Percentiles rank a stretch among this genome's conserved stretches.
phyloP scores from a whole-genome alignment of 1,139 yeast genomes.

The Nakaseomyces glabratus region DNA sequence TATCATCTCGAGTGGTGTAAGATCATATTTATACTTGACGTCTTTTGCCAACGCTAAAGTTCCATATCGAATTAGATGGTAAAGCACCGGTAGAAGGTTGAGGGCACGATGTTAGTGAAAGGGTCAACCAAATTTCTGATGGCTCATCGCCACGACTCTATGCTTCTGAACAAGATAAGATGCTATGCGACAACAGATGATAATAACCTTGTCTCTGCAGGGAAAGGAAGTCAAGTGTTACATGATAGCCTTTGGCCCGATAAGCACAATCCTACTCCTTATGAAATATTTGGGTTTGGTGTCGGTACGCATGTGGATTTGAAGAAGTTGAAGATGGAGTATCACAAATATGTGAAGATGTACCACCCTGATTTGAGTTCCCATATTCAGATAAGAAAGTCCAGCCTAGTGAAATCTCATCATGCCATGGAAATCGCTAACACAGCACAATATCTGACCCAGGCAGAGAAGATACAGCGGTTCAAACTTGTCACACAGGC shows the following conservation, averaged over 20 bases:
- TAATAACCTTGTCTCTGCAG: not conserved
- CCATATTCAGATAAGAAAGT: conserved; percentile 28
- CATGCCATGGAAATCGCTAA: conserved; percentile 4
- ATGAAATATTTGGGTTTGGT: conserved; percentile 54
- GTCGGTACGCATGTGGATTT: conserved; percentile 32
- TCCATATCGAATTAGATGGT: no score
- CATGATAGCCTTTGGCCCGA: conserved; percentile 45
- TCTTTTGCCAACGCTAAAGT: no score
- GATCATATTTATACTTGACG: no score
- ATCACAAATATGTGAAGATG: conserved; percentile 58
- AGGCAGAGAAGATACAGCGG: conserved; percentile 43
- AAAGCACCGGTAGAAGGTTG: no score
- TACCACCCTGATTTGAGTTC: conserved; percentile 75
- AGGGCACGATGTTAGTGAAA: no score
- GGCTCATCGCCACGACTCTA: no score
- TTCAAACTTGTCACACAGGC: conserved; percentile 69
- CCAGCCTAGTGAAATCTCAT: conserved; percentile 6
- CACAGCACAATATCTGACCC: conserved; percentile 21
- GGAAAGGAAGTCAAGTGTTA: not conserved
- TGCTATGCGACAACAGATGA: not conserved
- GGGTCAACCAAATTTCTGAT: no score
- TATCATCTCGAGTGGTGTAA: no score
- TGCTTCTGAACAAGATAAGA: no score
- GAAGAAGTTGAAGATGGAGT: conserved; percentile 43
- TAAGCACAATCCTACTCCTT: conserved; percentile 55